Percentiles rank a stretch among this genome's conserved stretches.
These are phyloP conservation scores for Huntiella moniliformis DNA, from an alignment of 2,329 filamentous ascomycete genomes.

Conservation along the genomic window DNA sequence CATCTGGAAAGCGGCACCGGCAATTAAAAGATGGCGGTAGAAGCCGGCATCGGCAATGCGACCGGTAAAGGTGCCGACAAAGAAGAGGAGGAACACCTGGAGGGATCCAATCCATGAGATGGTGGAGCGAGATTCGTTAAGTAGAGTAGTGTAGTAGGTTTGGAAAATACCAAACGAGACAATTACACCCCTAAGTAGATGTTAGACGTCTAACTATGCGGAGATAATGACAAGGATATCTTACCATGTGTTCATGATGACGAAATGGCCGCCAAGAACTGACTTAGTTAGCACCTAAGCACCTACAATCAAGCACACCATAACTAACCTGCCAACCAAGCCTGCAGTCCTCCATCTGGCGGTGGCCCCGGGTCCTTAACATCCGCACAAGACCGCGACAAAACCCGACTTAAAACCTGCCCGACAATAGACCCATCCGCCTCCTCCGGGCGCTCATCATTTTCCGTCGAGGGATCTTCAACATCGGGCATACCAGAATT, in stretches of 20 bases:
- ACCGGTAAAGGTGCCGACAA: constrained; percentile 33
- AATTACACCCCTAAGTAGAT: constrained; percentile 26
- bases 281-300: background rate
- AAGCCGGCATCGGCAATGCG: constrained; percentile 35
- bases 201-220: background rate
- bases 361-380: constrained; percentile 27
- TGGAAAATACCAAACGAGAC: constrained; percentile 39
- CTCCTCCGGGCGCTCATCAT: background rate
- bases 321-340: constrained; percentile 27
- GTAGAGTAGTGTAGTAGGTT: constrained; percentile 27
- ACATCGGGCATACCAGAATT: background rate
- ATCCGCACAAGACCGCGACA: constrained; percentile 1
- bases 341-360: constrained; percentile 29
- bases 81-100: constrained; percentile 35
- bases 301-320: background rate
- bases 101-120: constrained; percentile 37
- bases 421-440: constrained; percentile 2
- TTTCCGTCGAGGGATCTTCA: background rate
- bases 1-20: constrained; percentile 24
- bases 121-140: constrained; percentile 24
- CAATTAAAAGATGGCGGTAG: constrained; percentile 25
- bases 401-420: constrained; percentile 6
- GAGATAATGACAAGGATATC: constrained; percentile 1
- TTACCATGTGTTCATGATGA: constrained; percentile 32
- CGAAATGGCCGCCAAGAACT: constrained; percentile 22